Conservation (phyloP, 2,329 filamentous ascomycete species). For the Fusarium albosuccineum region DNA sequence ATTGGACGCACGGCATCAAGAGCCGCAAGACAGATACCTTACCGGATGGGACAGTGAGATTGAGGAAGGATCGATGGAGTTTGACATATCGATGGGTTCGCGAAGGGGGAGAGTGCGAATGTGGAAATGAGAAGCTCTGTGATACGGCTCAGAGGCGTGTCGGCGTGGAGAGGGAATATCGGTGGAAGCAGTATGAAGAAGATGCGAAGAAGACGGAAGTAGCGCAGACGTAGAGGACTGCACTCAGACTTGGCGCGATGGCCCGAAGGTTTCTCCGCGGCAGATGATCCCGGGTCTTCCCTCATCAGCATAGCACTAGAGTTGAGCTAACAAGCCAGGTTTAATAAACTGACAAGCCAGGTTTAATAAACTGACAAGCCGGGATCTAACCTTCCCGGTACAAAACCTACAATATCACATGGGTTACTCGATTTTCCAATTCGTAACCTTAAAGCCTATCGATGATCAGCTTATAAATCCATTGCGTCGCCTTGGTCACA, state of each 20-base stretch:
- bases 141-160: conserved; percentile 62
- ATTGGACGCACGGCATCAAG: conserved; percentile 69
- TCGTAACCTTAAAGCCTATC: too few relatives aligned
- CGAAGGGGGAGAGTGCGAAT: conserved; percentile 61
- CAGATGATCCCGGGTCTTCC: too few relatives aligned
- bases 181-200: conserved; percentile 57
- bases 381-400: too few relatives aligned
- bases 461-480: neutral
- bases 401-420: too few relatives aligned
- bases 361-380: too few relatives aligned
- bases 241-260: neutral
- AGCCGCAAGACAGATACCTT: conserved; percentile 65
- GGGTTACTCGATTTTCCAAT: too few relatives aligned
- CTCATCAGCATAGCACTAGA: too few relatives aligned
- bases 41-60: conserved; percentile 59
- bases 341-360: too few relatives aligned
- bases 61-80: conserved; percentile 63
- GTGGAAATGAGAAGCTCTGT: conserved; percentile 63
- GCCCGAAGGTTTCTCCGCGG: too few relatives aligned
- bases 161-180: conserved; percentile 64
- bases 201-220: conserved; percentile 33
- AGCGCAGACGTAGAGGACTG: neutral
- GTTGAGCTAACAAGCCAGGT: too few relatives aligned
- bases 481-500: neutral
- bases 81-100: conserved; percentile 68